A percentile compares a stretch with the other conserved stretches of the same genome.
Conservation (phyloP, 257 asterid species). For the Solanum clarkiae region DNA sequence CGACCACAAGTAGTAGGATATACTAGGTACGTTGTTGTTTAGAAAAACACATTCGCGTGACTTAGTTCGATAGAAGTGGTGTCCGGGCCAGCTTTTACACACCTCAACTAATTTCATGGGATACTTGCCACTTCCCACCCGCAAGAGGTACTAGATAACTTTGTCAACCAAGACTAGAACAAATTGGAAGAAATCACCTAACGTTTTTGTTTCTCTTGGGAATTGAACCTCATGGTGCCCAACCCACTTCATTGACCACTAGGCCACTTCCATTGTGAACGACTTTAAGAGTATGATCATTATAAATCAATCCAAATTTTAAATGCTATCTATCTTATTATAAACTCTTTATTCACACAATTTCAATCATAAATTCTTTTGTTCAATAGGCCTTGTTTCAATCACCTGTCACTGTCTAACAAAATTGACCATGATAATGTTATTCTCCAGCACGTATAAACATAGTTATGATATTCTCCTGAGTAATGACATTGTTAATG, state of each 20-base stretch:
- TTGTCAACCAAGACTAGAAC: neutral
- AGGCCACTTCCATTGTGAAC: neutral
- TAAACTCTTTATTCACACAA: neutral
- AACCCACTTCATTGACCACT: neutral
- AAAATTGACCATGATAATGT: neutral
- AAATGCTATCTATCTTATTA: neutral
- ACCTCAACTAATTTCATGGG: neutral
- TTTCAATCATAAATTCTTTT: neutral
- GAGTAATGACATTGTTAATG: neutral
- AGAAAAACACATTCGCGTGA: neutral
- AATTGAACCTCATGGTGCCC: neutral
- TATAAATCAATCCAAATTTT: neutral
- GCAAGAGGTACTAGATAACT: neutral
- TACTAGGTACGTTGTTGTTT: neutral
- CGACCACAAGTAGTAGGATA: neutral
- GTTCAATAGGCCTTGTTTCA: neutral
- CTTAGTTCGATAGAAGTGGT: neutral
- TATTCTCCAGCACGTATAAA: neutral
- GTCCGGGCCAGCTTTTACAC: neutral
- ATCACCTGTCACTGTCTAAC: neutral
- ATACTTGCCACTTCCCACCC: neutral
- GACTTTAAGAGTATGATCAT: neutral
- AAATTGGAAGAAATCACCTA: neutral
- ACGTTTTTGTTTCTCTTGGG: too few species aligned
- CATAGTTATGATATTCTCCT: neutral